These are phyloP conservation scores for Aspergillus olivimuriae DNA, from an alignment of 495 filamentous ascomycete genomes.

Conservation along the genomic window DNA sequence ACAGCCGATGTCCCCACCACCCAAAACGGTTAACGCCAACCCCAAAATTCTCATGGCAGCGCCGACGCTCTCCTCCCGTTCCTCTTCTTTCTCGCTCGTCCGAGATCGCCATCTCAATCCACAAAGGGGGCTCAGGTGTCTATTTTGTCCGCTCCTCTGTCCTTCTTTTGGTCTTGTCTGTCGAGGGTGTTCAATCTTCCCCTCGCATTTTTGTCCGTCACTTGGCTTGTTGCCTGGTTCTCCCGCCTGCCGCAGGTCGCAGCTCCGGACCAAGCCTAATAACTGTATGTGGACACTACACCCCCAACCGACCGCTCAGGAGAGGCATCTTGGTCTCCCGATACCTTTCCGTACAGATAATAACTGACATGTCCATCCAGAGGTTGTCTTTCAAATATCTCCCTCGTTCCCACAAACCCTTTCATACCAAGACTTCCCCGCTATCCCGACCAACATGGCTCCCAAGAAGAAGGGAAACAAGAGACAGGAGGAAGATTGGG, in stretches of 20 bases:
- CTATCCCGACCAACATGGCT: slow-evolving; percentile 46
- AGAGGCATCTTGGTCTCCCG: no score
- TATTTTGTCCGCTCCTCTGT: slow-evolving; percentile 15
- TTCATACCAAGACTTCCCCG: slow-evolving; percentile 1
- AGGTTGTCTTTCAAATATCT: no score
- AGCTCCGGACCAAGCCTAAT: slow-evolving; percentile 4
- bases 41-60: slow-evolving; percentile 17
- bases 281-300: slow-evolving; percentile 11
- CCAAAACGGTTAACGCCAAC: slow-evolving; percentile 3
- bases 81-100: slow-evolving; percentile 7
- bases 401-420: neutral
- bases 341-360: no score
- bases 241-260: slow-evolving; percentile 9
- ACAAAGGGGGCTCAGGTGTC: slow-evolving; percentile 9
- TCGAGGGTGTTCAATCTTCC: slow-evolving; percentile 4
- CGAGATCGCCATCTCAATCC: slow-evolving; percentile 11
- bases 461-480: slow-evolving; percentile 94
- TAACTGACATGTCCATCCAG: no score
- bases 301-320: slow-evolving; percentile 1
- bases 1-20: slow-evolving; percentile 7
- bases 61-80: neutral
- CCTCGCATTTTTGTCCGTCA: slow-evolving; percentile 9
- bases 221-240: no score
- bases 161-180: slow-evolving; percentile 9
- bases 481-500: slow-evolving; percentile 89